A percentile compares a stretch with the other conserved stretches of the same genome.
Evolutionary conservation across 306 rosid species (phyloP).

Genomic region (Quercus agrifolia): DNA sequence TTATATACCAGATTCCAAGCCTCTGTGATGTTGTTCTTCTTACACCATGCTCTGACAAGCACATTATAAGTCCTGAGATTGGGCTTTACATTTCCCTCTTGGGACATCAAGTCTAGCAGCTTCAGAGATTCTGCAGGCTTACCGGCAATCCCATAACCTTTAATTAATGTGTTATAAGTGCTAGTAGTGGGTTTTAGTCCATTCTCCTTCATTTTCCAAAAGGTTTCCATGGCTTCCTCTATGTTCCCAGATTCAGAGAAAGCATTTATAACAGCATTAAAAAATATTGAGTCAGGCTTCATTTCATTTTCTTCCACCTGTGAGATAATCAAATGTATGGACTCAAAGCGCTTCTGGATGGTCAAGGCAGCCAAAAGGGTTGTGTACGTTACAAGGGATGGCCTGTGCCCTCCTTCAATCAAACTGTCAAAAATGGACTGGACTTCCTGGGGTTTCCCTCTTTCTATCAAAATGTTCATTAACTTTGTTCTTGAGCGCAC

Average conservation of each 20-base stretch:
- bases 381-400: slow-evolving; percentile 62
- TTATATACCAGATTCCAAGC: slow-evolving; percentile 62
- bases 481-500: slow-evolving; percentile 51
- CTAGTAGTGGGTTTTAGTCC: slow-evolving; percentile 47
- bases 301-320: slow-evolving; percentile 56
- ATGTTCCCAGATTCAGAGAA: slow-evolving; percentile 62
- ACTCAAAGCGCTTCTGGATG: slow-evolving; percentile 49
- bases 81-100: slow-evolving; percentile 50
- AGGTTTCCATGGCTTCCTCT: slow-evolving; percentile 54
- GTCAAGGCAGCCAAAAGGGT: slow-evolving; percentile 56
- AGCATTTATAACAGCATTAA: slow-evolving; percentile 62
- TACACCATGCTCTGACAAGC: slow-evolving; percentile 64
- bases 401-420: slow-evolving; percentile 56
- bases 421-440: slow-evolving; percentile 42
- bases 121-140: slow-evolving; percentile 55
- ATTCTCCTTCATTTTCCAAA: slow-evolving; percentile 60
- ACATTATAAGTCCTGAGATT: slow-evolving; percentile 63
- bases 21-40: slow-evolving; percentile 33
- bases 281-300: slow-evolving; percentile 61
- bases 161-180: slow-evolving; percentile 61
- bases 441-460: slow-evolving; percentile 55
- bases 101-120: slow-evolving; percentile 52
- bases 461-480: slow-evolving; percentile 55
- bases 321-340: slow-evolving; percentile 44
- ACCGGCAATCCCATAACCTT: slow-evolving; percentile 71